Base-by-base conservation (phyloP, 2,329 filamentous ascomycete genomes). In the Pseudogymnoascus sp. region DNA sequence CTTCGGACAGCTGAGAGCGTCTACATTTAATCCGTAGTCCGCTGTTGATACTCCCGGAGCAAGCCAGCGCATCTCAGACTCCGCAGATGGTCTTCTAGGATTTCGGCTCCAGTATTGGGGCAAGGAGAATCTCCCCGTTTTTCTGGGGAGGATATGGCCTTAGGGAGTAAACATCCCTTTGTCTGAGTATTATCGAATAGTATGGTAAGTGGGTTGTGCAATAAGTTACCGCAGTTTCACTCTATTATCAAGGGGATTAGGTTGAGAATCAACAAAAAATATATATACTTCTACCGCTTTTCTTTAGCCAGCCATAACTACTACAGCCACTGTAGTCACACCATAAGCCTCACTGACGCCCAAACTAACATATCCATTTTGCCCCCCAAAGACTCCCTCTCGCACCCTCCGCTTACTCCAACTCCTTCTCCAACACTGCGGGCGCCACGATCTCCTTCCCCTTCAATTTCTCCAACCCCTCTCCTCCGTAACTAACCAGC, bases 401-500 rank as follows among this genome's bases (percentile, higher is more conserved):
- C 58, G 12, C 21, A 45, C 11, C 21, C 5, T 26, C 19, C 21
- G 19, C 60, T 45, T 64, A 69, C 29, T 55, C 61, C 21, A 68
- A 37, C 63, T 81, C 75, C 63, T 76, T 72, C 71, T 83, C 80
- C 59, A 85, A 68, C 23, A 81, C 75, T 41, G 81, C 80, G 11
- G 82, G 81, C 8, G 80, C 79, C n/a, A 72, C 78, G 41, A 87
- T 76, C 31, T 77, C 76, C 70, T 78, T 80, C 64, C 81, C 82
- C 63, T 77, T 79, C 63, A 84, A 74, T 38, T 79, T 76, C 63
- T 84, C 82, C 6, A 89, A 75, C 33, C 84, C 85, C 73, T 88
- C 86, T 63, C 86, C 86, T 63, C 80, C 82, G 74, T 99, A 99
- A 83, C 92, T 97, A 73, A 95, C 89, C 70, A 96, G 79, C 38